Evolutionary conservation across 768 basidiomycete genomes (phyloP).

Genomic region (Fomitopsis pulvina): DNA sequence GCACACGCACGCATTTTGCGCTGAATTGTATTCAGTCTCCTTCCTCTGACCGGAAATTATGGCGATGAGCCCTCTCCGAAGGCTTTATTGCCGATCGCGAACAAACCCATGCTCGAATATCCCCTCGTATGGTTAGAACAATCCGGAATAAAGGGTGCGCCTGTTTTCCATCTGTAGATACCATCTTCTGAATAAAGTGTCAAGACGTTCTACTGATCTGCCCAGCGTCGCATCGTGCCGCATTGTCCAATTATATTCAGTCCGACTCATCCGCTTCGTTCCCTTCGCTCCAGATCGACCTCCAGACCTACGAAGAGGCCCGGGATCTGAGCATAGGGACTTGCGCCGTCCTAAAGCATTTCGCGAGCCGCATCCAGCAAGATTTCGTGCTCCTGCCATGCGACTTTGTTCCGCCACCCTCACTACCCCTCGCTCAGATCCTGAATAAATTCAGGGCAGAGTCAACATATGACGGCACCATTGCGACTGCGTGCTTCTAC

Average conservation of each 20-base stretch:
- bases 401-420: slow-evolving; percentile 78
- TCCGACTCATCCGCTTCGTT: slow-evolving; percentile 59
- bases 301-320: slow-evolving; percentile 77
- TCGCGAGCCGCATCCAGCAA: slow-evolving; percentile 65
- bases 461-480: slow-evolving; percentile 50
- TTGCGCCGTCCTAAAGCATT: slow-evolving; percentile 69
- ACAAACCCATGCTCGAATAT: slow-evolving; percentile 83
- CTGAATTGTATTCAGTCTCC: slow-evolving; percentile 41
- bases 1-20: neutral
- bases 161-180: slow-evolving; percentile 1
- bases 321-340: slow-evolving; percentile 62
- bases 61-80: slow-evolving; percentile 84
- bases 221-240: slow-evolving; percentile 65
- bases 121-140: slow-evolving; percentile 82
- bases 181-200: neutral
- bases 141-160: slow-evolving; percentile 74
- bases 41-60: slow-evolving; percentile 65
- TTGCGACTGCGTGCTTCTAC: slow-evolving; percentile 67
- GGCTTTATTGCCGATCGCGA: slow-evolving; percentile 81
- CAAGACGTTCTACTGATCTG: slow-evolving; percentile 85
- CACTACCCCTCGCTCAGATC: slow-evolving; percentile 60
- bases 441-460: slow-evolving; percentile 82
- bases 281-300: slow-evolving; percentile 63
- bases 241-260: slow-evolving; percentile 80
- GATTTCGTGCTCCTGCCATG: slow-evolving; percentile 91